Conservation (phyloP, 441 rosid genomes). For the Viola pubescens region DNA sequence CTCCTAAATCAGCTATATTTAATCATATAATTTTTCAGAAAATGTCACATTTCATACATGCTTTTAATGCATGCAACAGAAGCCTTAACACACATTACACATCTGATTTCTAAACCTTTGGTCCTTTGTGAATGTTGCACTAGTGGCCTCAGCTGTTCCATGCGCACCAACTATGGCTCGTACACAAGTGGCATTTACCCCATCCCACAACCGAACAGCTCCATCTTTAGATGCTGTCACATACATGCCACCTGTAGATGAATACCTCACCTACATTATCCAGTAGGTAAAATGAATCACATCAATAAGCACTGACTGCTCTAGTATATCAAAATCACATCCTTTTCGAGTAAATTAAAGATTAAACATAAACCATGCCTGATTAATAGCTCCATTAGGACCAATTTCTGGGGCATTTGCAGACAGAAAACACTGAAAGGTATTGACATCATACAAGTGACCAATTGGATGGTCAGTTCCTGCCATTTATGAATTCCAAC, state of each 20-base stretch:
- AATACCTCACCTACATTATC: constrained; percentile 66
- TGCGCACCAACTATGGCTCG: constrained; percentile 64
- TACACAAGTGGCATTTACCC: constrained; percentile 55
- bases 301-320: constrained; percentile 5
- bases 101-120: constrained; percentile 43
- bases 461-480: constrained; percentile 83
- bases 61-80: too few species aligned
- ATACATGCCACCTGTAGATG: constrained; percentile 67
- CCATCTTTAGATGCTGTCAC: constrained; percentile 86
- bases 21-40: too few species aligned
- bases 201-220: constrained; percentile 68
- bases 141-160: constrained; percentile 63
- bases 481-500: constrained; percentile 25
- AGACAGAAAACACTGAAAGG: constrained; percentile 69
- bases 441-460: constrained; percentile 77
- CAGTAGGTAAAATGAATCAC: constrained; percentile 12
- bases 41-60: too few species aligned
- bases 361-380: constrained; percentile 32
- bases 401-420: constrained; percentile 52
- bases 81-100: too few species aligned
- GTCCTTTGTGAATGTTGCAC: constrained; percentile 70
- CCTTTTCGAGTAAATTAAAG: constrained; percentile 6
- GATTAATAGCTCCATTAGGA: constrained; percentile 70
- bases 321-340: constrained; percentile 2
- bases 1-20: too few species aligned